Conservation (phyloP, 805 yeast species). For the Wickerhamomyces hampshirensis region DNA sequence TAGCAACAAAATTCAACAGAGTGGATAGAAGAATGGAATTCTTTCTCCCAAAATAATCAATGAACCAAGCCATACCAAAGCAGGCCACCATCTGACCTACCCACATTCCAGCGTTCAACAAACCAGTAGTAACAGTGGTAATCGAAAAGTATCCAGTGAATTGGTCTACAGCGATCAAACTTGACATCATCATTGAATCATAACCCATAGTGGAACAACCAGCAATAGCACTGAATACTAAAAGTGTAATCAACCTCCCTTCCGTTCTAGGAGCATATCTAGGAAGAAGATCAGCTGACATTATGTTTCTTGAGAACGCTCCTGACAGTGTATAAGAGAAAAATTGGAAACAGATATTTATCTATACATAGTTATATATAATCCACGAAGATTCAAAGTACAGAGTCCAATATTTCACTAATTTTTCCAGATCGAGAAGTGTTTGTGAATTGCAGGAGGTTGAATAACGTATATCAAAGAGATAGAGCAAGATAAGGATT, state of each 20-base stretch:
- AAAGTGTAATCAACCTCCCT: not conserved
- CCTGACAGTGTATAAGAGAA: too few relatives aligned
- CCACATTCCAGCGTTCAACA: slow-evolving; percentile 13
- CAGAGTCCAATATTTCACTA: too few relatives aligned
- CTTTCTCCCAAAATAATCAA: slow-evolving; percentile 11
- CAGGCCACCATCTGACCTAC: slow-evolving; percentile 5
- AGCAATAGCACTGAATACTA: slow-evolving; percentile 7
- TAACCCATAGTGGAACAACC: slow-evolving; percentile 13
- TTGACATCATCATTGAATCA: slow-evolving; percentile 14
- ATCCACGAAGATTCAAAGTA: too few relatives aligned
- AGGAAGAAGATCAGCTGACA: slow-evolving; percentile 3
- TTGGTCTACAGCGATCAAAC: slow-evolving; percentile 11
- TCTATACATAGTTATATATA: too few relatives aligned
- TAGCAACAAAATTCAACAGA: slow-evolving; percentile 4
- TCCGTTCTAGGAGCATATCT: slow-evolving; percentile 7
- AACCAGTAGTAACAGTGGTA: slow-evolving; percentile 6
- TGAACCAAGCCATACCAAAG: slow-evolving; percentile 3
- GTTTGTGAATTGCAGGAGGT: too few relatives aligned
- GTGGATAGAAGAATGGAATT: slow-evolving; percentile 6
- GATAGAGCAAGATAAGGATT: too few relatives aligned
- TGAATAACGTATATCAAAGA: too few relatives aligned
- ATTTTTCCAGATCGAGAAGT: too few relatives aligned
- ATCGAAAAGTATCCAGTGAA: slow-evolving; percentile 9
- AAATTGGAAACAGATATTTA: too few relatives aligned
- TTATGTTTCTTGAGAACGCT: slow-evolving; percentile 16